A percentile compares a stretch with the other conserved stretches of the same genome.
Evolutionary conservation across 345 rosid species (phyloP).

Genomic region (Arabidopsis thaliana): DNA sequence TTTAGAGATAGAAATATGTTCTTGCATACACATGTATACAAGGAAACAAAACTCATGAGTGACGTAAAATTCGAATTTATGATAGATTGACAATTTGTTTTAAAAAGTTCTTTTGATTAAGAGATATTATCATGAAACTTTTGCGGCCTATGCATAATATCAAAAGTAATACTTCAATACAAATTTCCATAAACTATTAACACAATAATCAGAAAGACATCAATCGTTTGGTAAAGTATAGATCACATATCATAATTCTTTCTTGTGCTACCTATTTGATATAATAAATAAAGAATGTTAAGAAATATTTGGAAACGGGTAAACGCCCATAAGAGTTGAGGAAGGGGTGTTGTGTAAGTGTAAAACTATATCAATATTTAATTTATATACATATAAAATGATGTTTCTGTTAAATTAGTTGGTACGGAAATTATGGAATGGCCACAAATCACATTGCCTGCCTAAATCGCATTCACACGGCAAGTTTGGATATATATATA

Average conservation of each 20-base stretch:
- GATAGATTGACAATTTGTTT: neutral
- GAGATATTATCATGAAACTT: neutral
- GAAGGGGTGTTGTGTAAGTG: slow-evolving; percentile 33
- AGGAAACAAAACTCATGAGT: neutral
- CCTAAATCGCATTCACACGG: slow-evolving; percentile 8
- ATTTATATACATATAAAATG: neutral
- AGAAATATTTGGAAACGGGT: slow-evolving; percentile 2
- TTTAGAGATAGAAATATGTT: neutral
- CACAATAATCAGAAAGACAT: neutral
- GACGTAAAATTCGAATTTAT: neutral
- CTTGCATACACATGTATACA: neutral
- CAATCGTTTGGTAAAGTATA: neutral
- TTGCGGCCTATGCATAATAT: neutral
- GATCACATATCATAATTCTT: neutral
- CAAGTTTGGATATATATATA: slow-evolving; percentile 22
- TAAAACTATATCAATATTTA: neutral
- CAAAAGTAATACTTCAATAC: neutral
- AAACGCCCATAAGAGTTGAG: slow-evolving; percentile 20
- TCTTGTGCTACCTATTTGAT: neutral
- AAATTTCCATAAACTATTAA: neutral
- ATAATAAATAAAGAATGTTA: neutral
- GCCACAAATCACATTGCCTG: slow-evolving; percentile 21
- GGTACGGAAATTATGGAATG: slow-evolving; percentile 34
- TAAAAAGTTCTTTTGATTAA: neutral
- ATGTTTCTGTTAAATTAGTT: slow-evolving; percentile 43